Evolutionary conservation across 768 basidiomycete species (phyloP).

Genomic region (Mrakia blollopis): DNA sequence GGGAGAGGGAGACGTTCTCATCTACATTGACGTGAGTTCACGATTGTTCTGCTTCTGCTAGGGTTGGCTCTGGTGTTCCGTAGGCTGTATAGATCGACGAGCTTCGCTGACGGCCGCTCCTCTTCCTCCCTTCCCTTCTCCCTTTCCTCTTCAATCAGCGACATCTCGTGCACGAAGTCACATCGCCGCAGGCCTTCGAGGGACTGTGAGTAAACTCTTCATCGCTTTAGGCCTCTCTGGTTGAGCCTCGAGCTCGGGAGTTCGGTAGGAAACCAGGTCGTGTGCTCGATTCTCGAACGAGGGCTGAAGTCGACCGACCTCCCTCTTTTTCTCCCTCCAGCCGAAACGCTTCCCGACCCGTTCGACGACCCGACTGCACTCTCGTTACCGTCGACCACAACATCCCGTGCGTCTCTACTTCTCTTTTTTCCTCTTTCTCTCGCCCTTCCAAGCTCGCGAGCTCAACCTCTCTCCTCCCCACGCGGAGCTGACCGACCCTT

Average conservation of each 20-base stretch:
- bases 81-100: neutral
- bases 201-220: slow-evolving; percentile 56
- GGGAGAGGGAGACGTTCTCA: slow-evolving; percentile 45
- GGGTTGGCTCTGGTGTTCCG: neutral
- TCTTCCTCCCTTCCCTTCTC: neutral
- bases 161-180: slow-evolving; percentile 80
- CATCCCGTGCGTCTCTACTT: slow-evolving; percentile 59
- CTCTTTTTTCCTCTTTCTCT: too few species aligned
- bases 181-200: slow-evolving; percentile 89
- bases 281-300: neutral
- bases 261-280: too few species aligned
- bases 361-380: slow-evolving; percentile 81
- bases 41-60: too few species aligned
- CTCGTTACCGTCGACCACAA: slow-evolving; percentile 86
- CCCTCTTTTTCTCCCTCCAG: slow-evolving; percentile 44
- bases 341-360: slow-evolving; percentile 66
- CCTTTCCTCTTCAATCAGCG: slow-evolving; percentile 34
- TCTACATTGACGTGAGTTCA: slow-evolving; percentile 46
- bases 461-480: neutral
- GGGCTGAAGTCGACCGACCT: slow-evolving; percentile 9
- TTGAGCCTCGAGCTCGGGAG: neutral
- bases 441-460: neutral
- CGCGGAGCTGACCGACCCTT: slow-evolving; percentile 18
- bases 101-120: neutral
- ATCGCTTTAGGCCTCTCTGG: slow-evolving; percentile 12